Evolutionary conservation across 2,329 filamentous ascomycete species (phyloP).

Genomic region (Pseudocercospora pini-densiflorae): DNA sequence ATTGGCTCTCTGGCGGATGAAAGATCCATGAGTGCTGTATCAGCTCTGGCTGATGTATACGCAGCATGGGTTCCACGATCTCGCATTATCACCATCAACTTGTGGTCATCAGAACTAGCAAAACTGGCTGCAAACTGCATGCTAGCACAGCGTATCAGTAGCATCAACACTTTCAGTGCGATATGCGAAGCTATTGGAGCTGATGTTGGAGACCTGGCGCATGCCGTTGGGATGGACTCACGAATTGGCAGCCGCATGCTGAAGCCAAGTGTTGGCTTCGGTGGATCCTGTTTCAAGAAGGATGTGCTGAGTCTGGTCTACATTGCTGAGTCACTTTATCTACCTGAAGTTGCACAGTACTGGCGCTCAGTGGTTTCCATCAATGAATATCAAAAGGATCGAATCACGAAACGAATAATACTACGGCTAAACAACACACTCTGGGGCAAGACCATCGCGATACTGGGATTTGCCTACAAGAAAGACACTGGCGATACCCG

Average conservation of each 20-base stretch:
- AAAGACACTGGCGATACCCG: constrained; percentile 77
- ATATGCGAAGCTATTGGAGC: constrained; percentile 77
- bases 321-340: constrained; percentile 70
- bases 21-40: constrained; percentile 64
- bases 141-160: constrained; percentile 77
- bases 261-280: constrained; percentile 75
- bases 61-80: constrained; percentile 69
- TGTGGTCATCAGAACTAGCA: constrained; percentile 76
- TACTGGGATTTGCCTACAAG: constrained; percentile 80
- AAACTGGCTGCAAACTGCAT: constrained; percentile 80
- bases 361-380: constrained; percentile 74
- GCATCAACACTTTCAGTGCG: constrained; percentile 79
- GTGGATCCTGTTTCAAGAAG: constrained; percentile 80
- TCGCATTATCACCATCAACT: constrained; percentile 71
- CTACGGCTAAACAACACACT: constrained; percentile 67
- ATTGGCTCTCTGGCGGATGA: constrained; percentile 70
- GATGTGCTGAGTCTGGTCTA: constrained; percentile 76
- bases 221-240: constrained; percentile 66
- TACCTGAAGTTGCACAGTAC: constrained; percentile 74
- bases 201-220: constrained; percentile 71
- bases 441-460: constrained; percentile 69
- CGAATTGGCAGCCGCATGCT: constrained; percentile 74
- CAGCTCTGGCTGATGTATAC: constrained; percentile 67
- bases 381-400: constrained; percentile 67
- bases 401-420: constrained; percentile 58